Evolutionary conservation across 345 rosid species (phyloP), one percentile per base, ranked within the genome.

Genomic region (Eucalyptus coolabah): DNA sequence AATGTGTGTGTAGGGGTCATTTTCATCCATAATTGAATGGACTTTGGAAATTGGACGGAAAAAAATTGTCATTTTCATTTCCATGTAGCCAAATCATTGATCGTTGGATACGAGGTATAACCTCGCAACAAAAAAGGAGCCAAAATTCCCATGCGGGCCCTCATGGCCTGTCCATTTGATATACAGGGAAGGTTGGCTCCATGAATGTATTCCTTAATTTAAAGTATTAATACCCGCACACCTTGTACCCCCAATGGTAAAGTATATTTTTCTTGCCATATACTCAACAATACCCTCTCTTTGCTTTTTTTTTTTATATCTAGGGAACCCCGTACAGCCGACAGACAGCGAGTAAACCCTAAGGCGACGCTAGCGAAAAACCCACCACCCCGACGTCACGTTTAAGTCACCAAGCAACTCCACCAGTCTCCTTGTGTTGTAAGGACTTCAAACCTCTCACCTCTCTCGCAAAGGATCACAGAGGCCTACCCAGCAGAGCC

Each of bases 291-390:
- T 56, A 56, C 30, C 28, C 63, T 56, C 12, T 56, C 63, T 24
- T 56, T 24, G 63, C 63, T 24, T 24, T 56, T 45, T 45, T 45
- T 45, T 44, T 44, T 44, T 44, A 44, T 44, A 44, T 44, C 10
- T 9, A 44, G 2, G 10, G 45, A 44, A 44, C 1, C 10, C 0
- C 10, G 10, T 44, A 8, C 47, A 45, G 12, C 0, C 47, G 11
- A 45, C 47, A 45, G 12, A 11, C 47, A 4, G 45, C 47, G 3
- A 2, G 47, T 45, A 45, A 45, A 45, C 4, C 47, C 1, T 1
- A 1, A 0, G 1, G 12, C 12, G 47, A 45, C 12, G 47, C 47
- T 45, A 9, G 4, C 11, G 47, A 0, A 9, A 1, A 0, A 45
- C 4, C 12, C 47, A 45, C 47, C 47, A 45, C 1, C 47, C 11